Evolutionary conservation across 2,329 filamentous ascomycete genomes (phyloP).

Genomic region (Hirsutella minnesotensis): DNA sequence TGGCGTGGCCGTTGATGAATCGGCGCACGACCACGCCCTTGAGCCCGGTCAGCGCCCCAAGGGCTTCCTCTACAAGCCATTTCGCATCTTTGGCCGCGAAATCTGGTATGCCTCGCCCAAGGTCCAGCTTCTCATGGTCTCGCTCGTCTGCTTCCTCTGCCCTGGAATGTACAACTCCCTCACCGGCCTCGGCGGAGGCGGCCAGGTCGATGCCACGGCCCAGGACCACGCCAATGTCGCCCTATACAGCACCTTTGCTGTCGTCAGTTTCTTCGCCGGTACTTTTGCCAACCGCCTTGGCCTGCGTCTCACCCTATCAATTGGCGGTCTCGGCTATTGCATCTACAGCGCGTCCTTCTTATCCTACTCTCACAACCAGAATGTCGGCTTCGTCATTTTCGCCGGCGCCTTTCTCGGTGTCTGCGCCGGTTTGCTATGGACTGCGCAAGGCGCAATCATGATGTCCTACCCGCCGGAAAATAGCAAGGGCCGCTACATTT

Average conservation of each 20-base stretch:
- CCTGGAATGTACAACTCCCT: slow-evolving; percentile 65
- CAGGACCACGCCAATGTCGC: slow-evolving; percentile 56
- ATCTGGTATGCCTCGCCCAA: slow-evolving; percentile 65
- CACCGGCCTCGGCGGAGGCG: slow-evolving; percentile 52
- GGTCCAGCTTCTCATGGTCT: slow-evolving; percentile 58
- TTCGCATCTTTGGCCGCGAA: slow-evolving; percentile 40
- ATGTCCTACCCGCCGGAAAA: slow-evolving; percentile 78
- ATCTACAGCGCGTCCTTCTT: slow-evolving; percentile 63
- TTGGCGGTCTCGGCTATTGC: slow-evolving; percentile 68
- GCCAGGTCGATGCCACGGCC: slow-evolving; percentile 35
- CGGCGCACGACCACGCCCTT: slow-evolving; percentile 6
- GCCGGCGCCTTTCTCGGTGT: slow-evolving; percentile 65
- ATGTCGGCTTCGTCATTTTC: slow-evolving; percentile 62
- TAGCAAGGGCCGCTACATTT: slow-evolving; percentile 79
- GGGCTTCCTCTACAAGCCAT: slow-evolving; percentile 58
- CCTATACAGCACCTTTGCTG: slow-evolving; percentile 60
- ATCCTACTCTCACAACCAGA: slow-evolving; percentile 55
- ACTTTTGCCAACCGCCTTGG: slow-evolving; percentile 70
- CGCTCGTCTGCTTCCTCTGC: slow-evolving; percentile 45
- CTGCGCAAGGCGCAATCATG: slow-evolving; percentile 75
- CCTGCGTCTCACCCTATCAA: slow-evolving; percentile 52
- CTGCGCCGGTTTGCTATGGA: slow-evolving; percentile 72
- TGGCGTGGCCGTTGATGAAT: slow-evolving; percentile 6
- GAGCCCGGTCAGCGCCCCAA: slow-evolving; percentile 21
- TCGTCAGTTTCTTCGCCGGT: slow-evolving; percentile 59